Percentiles rank a stretch among this genome's conserved stretches.
These are phyloP conservation scores for Dactylellina cionopaga DNA, from an alignment of 2,329 filamentous ascomycete genomes.

Conservation along the genomic window DNA sequence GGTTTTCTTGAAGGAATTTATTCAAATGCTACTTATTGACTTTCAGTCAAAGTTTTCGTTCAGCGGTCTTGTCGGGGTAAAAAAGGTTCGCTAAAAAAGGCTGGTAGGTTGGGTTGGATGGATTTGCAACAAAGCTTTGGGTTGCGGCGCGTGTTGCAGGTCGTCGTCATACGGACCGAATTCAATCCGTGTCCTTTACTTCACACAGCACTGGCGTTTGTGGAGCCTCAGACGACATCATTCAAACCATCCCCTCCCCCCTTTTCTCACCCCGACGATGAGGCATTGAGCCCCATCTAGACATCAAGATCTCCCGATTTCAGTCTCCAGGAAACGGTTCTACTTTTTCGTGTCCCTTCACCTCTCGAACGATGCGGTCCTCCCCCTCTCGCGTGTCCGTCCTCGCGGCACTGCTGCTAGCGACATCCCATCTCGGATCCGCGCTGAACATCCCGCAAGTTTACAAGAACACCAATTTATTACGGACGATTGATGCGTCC, in stretches of 20 bases:
- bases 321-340: not conserved
- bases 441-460: conserved; percentile 85
- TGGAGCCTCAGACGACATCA: conserved; percentile 32
- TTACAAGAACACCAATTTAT: conserved; percentile 92
- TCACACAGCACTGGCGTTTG: conserved; percentile 4
- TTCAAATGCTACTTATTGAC: not conserved
- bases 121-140: conserved; percentile 39
- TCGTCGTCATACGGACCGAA: conserved; percentile 46
- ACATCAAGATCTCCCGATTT: conserved; percentile 10
- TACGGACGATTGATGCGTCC: conserved; percentile 89
- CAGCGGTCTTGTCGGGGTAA: not conserved
- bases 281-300: conserved; percentile 47
- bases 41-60: not conserved
- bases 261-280: conserved; percentile 24
- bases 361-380: conserved; percentile 39
- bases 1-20: not conserved
- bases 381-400: conserved; percentile 47
- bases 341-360: not conserved
- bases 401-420: conserved; percentile 50
- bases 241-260: conserved; percentile 7
- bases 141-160: conserved; percentile 49
- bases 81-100: conserved; percentile 46
- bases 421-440: conserved; percentile 53
- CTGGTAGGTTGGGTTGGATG: conserved; percentile 22
- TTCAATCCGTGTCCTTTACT: conserved; percentile 53